These are phyloP conservation scores for Russula olivacea DNA, from an alignment of 768 basidiomycete genomes.

Conservation along the genomic window DNA sequence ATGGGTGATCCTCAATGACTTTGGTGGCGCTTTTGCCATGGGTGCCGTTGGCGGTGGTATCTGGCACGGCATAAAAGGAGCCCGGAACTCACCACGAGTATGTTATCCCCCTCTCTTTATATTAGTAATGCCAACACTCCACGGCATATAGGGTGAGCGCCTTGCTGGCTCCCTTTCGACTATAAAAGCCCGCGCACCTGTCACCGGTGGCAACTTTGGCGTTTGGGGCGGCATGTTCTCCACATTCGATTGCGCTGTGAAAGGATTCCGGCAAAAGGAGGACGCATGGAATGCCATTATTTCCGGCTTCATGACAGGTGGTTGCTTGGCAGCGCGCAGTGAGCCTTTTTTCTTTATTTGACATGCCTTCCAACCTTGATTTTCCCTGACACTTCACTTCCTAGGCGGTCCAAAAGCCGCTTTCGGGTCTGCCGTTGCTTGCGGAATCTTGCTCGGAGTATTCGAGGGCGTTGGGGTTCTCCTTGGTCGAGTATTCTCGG, in stretches of 20 bases:
- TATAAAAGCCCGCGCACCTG: constrained; percentile 96
- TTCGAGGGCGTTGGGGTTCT: constrained; percentile 95
- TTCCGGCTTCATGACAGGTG: constrained; percentile 97
- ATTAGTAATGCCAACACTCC: neutral
- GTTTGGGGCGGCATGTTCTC: constrained; percentile 99
- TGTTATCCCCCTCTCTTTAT: constrained; percentile 29
- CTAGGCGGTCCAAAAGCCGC: constrained; percentile 89
- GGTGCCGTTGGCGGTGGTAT: constrained; percentile 96
- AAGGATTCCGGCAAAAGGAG: constrained; percentile 94
- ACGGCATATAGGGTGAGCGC: constrained; percentile 73
- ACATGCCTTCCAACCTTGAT: neutral
- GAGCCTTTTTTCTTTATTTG: constrained; percentile 34
- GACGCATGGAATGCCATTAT: constrained; percentile 99
- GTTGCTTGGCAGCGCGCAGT: constrained; percentile 92
- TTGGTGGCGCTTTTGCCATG: constrained; percentile 97
- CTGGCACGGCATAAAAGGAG: constrained; percentile 98
- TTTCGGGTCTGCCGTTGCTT: constrained; percentile 88
- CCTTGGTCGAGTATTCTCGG: constrained; percentile 81
- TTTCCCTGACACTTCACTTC: neutral
- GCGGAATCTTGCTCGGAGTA: constrained; percentile 92
- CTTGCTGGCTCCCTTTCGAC: constrained; percentile 90
- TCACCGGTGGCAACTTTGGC: constrained; percentile 95
- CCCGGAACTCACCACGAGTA: constrained; percentile 91
- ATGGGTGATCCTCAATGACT: constrained; percentile 98
- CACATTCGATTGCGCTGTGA: constrained; percentile 96